Evolutionary conservation across 2,329 filamentous ascomycete species (phyloP), one percentile per base, ranked within the genome.

Genomic region (Gyromitra esculenta): DNA sequence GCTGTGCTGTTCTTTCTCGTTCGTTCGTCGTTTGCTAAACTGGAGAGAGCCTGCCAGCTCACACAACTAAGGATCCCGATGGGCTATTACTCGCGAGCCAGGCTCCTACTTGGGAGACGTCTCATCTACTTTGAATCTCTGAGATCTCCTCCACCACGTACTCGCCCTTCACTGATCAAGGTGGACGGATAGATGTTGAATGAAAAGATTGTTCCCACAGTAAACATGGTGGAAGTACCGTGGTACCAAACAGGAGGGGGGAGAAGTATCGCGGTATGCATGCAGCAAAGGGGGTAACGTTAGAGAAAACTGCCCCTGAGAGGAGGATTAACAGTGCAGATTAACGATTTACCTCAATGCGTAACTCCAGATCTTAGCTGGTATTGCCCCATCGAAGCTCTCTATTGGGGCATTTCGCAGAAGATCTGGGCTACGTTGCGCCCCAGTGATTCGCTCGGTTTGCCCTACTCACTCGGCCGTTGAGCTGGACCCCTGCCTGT

Each of bases 111-210:
- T 54, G 21, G 65, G 57, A 70, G 64, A 60, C 75, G 50, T 70
- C 75, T 70, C 71, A 77, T 75, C 75, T 75, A 64, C 62, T 35
- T 68, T 57, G 50, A 62, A 65, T 70, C 62, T 77, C 31, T 65
- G 57, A 41, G 59, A 77, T 70, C 71, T 77, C 66, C 71, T 77
- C 35, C 59, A 77, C 75, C 75, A 77, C 75, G 75, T 77, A 75
- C 71, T 75, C 75, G 21, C 59, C 66, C 71, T 69, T 77, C 45
- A 75, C 64, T 77, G 75, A 75, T 70, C 75, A 64, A 65, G 60
- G 37, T 69, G 41, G 60, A 65, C 57, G 59, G 54, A 50, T 68
- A 64, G 64, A 21, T 67, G 57, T 25, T 25, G 15, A 59, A 69
- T 64, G 52, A 43, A 56, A 54, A 60, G 62, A 75, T 62, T 57